A percentile compares a stretch with the other conserved stretches of the same genome.
These are phyloP conservation scores for Sungouiozyma intestinalis DNA, from an alignment of 805 yeast species.

Conservation along the genomic window DNA sequence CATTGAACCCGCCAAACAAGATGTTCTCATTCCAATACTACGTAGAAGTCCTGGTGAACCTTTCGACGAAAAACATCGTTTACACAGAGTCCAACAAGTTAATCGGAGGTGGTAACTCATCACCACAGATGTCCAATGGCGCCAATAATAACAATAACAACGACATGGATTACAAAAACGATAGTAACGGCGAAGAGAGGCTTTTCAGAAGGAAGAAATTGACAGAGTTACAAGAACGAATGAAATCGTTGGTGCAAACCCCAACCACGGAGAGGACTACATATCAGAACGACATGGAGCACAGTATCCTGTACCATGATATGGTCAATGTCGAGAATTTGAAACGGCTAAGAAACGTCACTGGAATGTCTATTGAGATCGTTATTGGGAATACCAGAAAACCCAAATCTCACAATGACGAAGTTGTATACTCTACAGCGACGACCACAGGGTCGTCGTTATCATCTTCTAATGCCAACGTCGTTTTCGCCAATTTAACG, in stretches of 20 bases:
- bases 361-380: slow-evolving; percentile 72
- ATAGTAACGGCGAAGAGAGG: background rate
- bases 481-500: background rate
- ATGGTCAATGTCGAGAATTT: slow-evolving; percentile 73
- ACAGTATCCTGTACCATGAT: slow-evolving; percentile 20
- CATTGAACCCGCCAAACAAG: slow-evolving; percentile 51
- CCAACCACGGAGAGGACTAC: slow-evolving; percentile 2
- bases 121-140: slow-evolving; percentile 2
- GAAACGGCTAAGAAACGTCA: slow-evolving; percentile 64
- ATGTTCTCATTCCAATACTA: slow-evolving; percentile 74
- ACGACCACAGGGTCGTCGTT: no score
- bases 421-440: background rate
- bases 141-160: background rate
- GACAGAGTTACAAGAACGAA: background rate
- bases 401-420: slow-evolving; percentile 1
- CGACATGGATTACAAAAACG: slow-evolving; percentile 1
- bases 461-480: background rate
- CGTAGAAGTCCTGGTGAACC: slow-evolving; percentile 71
- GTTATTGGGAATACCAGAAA: slow-evolving; percentile 56
- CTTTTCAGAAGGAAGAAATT: background rate
- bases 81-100: slow-evolving; percentile 25
- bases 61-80: slow-evolving; percentile 48
- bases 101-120: slow-evolving; percentile 16
- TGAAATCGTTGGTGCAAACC: background rate
- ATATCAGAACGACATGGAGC: slow-evolving; percentile 16